Conservation (phyloP, 225 moss, liverwort and hornwort genomes). For the Polytrichum commune region DNA sequence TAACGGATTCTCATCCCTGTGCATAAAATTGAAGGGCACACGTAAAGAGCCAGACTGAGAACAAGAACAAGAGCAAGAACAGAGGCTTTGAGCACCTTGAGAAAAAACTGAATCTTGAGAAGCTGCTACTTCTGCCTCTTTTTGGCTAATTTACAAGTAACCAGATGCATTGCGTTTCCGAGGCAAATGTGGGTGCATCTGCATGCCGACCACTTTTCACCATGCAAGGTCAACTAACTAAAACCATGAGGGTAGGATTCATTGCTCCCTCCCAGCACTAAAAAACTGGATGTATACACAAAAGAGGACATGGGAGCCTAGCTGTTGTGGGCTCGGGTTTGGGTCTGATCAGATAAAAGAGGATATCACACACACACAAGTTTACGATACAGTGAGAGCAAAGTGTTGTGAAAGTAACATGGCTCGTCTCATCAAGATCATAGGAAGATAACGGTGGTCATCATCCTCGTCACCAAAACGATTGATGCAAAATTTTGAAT, state of each 20-base stretch:
- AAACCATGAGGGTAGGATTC: neutral
- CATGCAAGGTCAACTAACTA: conserved; percentile 5
- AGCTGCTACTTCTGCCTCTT: neutral
- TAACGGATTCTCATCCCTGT: neutral
- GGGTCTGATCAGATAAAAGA: neutral
- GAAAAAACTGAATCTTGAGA: no score
- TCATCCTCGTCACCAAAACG: neutral
- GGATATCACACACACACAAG: neutral
- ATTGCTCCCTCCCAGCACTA: neutral
- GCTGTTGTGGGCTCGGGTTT: no score
- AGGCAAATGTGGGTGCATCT: neutral
- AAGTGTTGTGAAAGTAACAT: no score
- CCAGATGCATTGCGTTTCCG: no score
- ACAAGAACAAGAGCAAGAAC: neutral
- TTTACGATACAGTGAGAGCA: conserved; percentile 2
- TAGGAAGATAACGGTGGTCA: no score
- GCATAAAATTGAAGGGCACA: neutral
- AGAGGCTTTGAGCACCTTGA: neutral
- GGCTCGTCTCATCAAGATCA: no score
- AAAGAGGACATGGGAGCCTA: neutral
- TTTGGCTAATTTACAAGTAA: neutral
- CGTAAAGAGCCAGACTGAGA: neutral
- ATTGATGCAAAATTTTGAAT: conserved; percentile 18
- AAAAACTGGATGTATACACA: neutral
- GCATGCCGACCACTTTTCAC: neutral